Percentiles rank a stretch among this genome's conserved stretches.
phyloP scores from a whole-genome alignment of 1,139 yeast species.

The Hanseniaspora uvarum region DNA sequence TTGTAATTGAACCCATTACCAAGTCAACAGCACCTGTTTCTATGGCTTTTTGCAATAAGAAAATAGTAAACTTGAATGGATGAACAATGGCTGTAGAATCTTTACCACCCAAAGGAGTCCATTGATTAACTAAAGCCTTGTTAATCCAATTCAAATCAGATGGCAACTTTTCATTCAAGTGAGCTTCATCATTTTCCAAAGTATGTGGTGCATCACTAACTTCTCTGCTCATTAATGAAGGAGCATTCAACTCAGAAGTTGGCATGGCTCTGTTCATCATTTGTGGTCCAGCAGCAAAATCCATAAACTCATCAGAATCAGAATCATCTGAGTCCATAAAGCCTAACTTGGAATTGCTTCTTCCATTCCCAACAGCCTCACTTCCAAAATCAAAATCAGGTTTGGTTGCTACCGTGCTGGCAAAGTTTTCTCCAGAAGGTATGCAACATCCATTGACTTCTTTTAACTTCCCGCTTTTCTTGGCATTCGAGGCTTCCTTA shows the following conservation, averaged over 20 bases:
- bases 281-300: constrained; percentile 11
- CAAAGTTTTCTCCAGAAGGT: not conserved
- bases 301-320: constrained; percentile 16
- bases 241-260: not conserved
- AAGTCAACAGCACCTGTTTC: constrained; percentile 78
- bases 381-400: constrained; percentile 4
- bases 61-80: constrained; percentile 84
- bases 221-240: constrained; percentile 24
- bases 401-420: constrained; percentile 5
- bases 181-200: constrained; percentile 23
- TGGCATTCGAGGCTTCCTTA: not conserved
- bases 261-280: constrained; percentile 16
- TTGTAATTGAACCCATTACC: constrained; percentile 71
- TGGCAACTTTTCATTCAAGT: constrained; percentile 39
- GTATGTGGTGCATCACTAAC: constrained; percentile 36
- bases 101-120: constrained; percentile 74
- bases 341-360: constrained; percentile 15
- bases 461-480: constrained; percentile 10
- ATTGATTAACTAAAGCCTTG: constrained; percentile 52
- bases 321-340: constrained; percentile 18
- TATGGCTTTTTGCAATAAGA: constrained; percentile 65
- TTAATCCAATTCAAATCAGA: constrained; percentile 73
- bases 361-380: constrained; percentile 9
- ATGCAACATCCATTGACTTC: constrained; percentile 13
- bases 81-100: constrained; percentile 95